Conservation (phyloP, 2,329 filamentous ascomycete genomes). For the Chalara sp. region DNA sequence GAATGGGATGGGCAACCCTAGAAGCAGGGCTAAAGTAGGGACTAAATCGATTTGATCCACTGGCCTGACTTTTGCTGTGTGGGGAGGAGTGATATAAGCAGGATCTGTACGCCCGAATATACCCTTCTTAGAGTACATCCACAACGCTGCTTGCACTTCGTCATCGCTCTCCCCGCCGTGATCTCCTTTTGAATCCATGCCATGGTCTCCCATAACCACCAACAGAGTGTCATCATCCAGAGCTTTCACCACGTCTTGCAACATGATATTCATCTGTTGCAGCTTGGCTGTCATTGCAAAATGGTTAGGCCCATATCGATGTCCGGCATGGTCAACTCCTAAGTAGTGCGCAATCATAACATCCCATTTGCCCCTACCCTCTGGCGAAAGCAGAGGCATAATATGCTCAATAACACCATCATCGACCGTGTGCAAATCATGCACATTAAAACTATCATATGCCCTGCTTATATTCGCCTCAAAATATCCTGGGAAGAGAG, state of each 20-base stretch:
- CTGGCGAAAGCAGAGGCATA: slow-evolving; percentile 67
- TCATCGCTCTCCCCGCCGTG: slow-evolving; percentile 98
- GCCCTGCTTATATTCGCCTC: slow-evolving; percentile 76
- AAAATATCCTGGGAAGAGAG: slow-evolving; percentile 90
- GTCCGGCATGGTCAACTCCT: slow-evolving; percentile 93
- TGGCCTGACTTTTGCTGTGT: slow-evolving; percentile 70
- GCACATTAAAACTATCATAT: slow-evolving; percentile 97
- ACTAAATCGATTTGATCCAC: slow-evolving; percentile 90
- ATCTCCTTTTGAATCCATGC: slow-evolving; percentile 95
- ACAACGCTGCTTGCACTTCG: slow-evolving; percentile 87
- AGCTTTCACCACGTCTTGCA: slow-evolving; percentile 61
- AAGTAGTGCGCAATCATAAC: slow-evolving; percentile 91
- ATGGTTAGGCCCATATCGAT: slow-evolving; percentile 91
- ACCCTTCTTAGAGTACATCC: slow-evolving; percentile 94
- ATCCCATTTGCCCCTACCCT: slow-evolving; percentile 72
- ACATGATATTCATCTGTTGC: slow-evolving; percentile 79
- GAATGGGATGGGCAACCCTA: slow-evolving; percentile 90
- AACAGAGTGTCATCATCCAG: slow-evolving; percentile 83
- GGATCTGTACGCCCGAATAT: slow-evolving; percentile 72
- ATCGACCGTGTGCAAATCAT: slow-evolving; percentile 94
- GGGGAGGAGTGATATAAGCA: slow-evolving; percentile 49
- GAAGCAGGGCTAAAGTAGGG: slow-evolving; percentile 77
- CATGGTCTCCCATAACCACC: slow-evolving; percentile 97
- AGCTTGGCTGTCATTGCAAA: slow-evolving; percentile 86
- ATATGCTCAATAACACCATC: slow-evolving; percentile 91